Evolutionary conservation across 2,329 filamentous ascomycete species (phyloP), one percentile per base, ranked within the genome.

Genomic region (Penicillium sclerotiorum): DNA sequence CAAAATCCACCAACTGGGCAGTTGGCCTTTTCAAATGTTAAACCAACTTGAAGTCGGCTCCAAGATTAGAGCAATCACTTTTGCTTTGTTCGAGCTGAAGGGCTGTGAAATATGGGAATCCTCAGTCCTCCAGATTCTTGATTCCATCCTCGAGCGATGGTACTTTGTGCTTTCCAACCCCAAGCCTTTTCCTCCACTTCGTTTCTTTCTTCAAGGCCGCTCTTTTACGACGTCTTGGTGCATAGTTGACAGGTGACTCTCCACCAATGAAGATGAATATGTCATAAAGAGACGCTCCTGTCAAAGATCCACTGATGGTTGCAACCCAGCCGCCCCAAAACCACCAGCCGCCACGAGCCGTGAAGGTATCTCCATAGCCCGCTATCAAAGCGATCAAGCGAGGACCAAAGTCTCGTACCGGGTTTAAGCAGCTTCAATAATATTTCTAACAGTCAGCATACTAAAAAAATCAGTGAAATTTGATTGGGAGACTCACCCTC

Each of bases 171-270:
- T 32, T 46, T 1, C 55, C 51, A 5, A 59, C 18, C 2, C 43
- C 44, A 27, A 60, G 42, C 22, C 54, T 58, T 8, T 52, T 55
- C 22, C 59, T 44, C 17, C 62, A 12, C 21, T 65, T 63, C 25
- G 54, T 47, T 33, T 50, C 40, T 39, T 58, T 59, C 40, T 57
- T 81, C 55, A 60, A 53, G 3, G 63, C 51, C 5, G 67, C 70
- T n/a, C 71, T 63, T 57, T 65, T 68, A 3, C 68, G 65, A 38
- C 71, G 65, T 28, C 60, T 61, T 0, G 75, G 74, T 4, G 73
- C 71, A 66, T 80, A 72, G 37, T 72, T 72, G 18, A 72, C 52
- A 2, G 67, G 69, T 40, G 62, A 66, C 47, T 73, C 70, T 2
- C 65, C 67, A 5, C 71, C 71, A 13, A 60, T 68, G 45, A 73